Conservation (phyloP, 208 protist species). For the Entamoeba dispar region DNA sequence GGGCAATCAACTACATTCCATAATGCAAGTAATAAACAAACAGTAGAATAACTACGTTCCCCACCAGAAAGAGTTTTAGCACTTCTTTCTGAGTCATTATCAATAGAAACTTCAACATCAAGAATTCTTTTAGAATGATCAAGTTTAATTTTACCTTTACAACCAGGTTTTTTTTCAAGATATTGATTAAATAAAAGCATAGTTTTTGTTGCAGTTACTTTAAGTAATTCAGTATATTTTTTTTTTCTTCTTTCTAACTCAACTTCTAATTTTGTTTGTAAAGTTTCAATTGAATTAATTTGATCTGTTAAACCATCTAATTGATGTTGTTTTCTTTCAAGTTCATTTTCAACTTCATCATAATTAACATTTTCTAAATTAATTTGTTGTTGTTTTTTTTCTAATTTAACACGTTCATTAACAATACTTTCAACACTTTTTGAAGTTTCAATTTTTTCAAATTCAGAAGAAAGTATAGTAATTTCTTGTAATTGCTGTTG, state of each 20-base stretch:
- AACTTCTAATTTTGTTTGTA: background rate
- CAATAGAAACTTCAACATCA: background rate
- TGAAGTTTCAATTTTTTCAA: background rate
- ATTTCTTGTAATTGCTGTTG: background rate
- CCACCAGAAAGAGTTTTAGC: conserved; percentile 7
- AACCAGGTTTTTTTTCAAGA: background rate
- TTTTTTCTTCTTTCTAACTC: background rate
- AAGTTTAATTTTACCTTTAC: background rate
- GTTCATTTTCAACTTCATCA: background rate
- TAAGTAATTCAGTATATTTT: background rate
- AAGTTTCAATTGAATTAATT: background rate
- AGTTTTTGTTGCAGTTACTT: background rate
- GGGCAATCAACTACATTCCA: background rate
- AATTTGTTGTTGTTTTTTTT: background rate
- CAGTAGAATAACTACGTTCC: conserved; percentile 7
- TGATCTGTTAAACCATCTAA: background rate
- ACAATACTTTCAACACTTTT: background rate
- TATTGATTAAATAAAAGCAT: background rate
- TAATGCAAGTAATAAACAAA: background rate
- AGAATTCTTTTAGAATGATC: background rate
- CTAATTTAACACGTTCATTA: background rate
- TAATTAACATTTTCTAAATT: background rate
- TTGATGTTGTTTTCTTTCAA: background rate
- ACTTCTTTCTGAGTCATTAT: background rate
- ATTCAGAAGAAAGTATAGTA: background rate